Percentiles rank a stretch among this genome's conserved stretches.
phyloP scores from a whole-genome alignment of 805 yeast genomes.

The Blastobotrys robertii region DNA sequence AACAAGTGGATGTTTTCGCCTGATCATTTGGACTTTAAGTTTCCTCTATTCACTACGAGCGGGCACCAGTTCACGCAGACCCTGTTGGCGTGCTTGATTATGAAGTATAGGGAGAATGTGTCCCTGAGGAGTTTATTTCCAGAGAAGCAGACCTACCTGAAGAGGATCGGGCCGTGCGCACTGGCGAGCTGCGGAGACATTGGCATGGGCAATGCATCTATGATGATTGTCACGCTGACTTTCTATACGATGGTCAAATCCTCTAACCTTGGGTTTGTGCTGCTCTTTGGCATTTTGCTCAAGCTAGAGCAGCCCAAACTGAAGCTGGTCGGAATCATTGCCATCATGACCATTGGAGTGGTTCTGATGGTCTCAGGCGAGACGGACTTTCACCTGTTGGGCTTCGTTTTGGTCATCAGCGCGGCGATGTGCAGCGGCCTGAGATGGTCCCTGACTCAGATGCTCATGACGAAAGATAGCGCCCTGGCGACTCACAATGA shows the following conservation, averaged over 20 bases:
- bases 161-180: constrained; percentile 71
- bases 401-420: constrained; percentile 62
- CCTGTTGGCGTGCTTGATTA: constrained; percentile 33
- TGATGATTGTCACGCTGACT: constrained; percentile 67
- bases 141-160: constrained; percentile 23
- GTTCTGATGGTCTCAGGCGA: constrained; percentile 65
- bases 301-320: constrained; percentile 64
- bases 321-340: constrained; percentile 59
- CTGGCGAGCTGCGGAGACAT: constrained; percentile 87
- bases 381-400: constrained; percentile 35
- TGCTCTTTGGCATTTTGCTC: constrained; percentile 78
- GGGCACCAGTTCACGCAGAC: constrained; percentile 72
- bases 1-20: constrained; percentile 96
- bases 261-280: constrained; percentile 76
- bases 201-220: constrained; percentile 81
- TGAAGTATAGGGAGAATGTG: constrained; percentile 10
- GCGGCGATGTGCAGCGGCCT: constrained; percentile 82
- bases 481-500: constrained; percentile 25
- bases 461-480: constrained; percentile 44
- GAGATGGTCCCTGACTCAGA: constrained; percentile 91
- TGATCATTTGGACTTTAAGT: constrained; percentile 62
- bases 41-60: constrained; percentile 77
- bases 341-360: constrained; percentile 76
- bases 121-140: too few relatives aligned
- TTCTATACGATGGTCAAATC: constrained; percentile 92